phyloP scores from a whole-genome alignment of 306 rosid species.

The Albizia julibrissin region DNA sequence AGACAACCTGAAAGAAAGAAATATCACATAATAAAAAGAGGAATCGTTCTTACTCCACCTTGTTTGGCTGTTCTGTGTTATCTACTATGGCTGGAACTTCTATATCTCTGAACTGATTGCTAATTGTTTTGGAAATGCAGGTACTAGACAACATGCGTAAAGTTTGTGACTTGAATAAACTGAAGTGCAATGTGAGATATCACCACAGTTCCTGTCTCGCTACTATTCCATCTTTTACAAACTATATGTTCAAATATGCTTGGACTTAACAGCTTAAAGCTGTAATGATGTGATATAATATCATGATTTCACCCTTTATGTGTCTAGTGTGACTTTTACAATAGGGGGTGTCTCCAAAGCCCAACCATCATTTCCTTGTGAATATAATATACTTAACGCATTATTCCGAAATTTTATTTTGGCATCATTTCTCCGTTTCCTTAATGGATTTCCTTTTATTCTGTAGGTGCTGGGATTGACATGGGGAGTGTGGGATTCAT shows the following conservation, averaged over 20 bases:
- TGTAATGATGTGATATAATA: background rate
- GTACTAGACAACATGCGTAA: constrained; percentile 84
- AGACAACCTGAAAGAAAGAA: no score
- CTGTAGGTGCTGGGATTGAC: constrained; percentile 76
- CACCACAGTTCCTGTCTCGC: background rate
- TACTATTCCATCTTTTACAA: background rate
- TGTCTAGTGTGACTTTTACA: background rate
- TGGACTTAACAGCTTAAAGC: background rate
- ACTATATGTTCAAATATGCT: background rate
- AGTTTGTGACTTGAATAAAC: constrained; percentile 71
- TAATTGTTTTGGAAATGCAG: constrained; percentile 47
- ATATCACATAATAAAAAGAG: no score
- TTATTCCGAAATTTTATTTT: constrained; percentile 8
- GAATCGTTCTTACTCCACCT: background rate
- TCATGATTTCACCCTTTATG: background rate
- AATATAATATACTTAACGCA: background rate
- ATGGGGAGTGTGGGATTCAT: constrained; percentile 90
- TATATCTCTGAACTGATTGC: constrained; percentile 16
- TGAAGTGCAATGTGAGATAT: constrained; percentile 65
- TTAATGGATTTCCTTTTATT: constrained; percentile 23
- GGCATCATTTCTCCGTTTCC: constrained; percentile 3
- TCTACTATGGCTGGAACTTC: background rate
- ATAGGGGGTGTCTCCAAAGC: background rate
- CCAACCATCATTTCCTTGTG: background rate
- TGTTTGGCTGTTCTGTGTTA: background rate